Conservation (phyloP, 2,329 filamentous ascomycete species). For the Paracoccidioides lutzii region DNA sequence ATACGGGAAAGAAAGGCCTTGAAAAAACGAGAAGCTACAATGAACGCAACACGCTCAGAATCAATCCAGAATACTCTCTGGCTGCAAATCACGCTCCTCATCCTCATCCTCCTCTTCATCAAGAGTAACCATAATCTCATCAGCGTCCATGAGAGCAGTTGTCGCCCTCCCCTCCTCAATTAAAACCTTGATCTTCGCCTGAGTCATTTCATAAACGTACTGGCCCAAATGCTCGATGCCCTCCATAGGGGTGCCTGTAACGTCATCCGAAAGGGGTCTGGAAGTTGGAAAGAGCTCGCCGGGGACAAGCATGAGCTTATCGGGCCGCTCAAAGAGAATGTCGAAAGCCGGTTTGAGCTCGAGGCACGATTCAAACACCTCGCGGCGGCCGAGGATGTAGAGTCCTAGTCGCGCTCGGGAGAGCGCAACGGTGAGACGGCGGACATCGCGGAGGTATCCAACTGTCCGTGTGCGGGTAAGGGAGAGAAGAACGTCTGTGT, state of each 20-base stretch:
- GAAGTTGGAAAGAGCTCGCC: constrained; percentile 73
- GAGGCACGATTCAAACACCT: constrained; percentile 77
- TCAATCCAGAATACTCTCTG: constrained; percentile 1
- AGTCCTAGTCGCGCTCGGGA: constrained; percentile 84
- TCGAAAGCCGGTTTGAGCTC: constrained; percentile 83
- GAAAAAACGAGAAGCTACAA: not conserved
- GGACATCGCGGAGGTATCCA: constrained; percentile 85
- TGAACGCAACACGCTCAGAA: not conserved
- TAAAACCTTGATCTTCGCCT: constrained; percentile 50
- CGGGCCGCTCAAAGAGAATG: constrained; percentile 59
- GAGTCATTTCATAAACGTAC: constrained; percentile 94
- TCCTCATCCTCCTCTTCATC: constrained; percentile 23
- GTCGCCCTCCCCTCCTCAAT: constrained; percentile 25
- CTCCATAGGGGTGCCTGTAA: constrained; percentile 60
- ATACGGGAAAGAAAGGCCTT: not conserved
- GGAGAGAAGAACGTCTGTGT: constrained; percentile 75
- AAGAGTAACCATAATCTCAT: constrained; percentile 20
- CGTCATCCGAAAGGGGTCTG: constrained; percentile 33
- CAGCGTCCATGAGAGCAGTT: constrained; percentile 19
- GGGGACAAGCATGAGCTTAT: constrained; percentile 68
- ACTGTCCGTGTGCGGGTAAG: constrained; percentile 78
- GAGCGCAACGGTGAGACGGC: constrained; percentile 84
- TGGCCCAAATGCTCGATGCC: constrained; percentile 87
- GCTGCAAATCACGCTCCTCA: not conserved
- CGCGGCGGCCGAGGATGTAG: constrained; percentile 78